A percentile compares a stretch with the other conserved stretches of the same genome.
phyloP scores from a whole-genome alignment of 164 flowering plant genomes.

The Piper betle region DNA sequence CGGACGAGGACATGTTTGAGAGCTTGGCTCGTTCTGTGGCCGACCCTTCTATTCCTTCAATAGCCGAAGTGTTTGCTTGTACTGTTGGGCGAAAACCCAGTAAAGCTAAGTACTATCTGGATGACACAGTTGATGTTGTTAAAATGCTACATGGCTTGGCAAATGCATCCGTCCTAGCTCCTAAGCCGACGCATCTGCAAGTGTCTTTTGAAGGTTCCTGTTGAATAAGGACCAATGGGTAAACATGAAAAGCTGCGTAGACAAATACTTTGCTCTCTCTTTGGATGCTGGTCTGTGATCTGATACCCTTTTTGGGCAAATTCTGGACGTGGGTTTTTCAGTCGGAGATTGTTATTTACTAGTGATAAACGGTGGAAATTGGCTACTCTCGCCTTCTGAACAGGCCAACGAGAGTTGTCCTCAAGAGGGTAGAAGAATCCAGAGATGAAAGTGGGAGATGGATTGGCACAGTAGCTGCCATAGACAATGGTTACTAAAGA shows the following conservation, averaged over 20 bases:
- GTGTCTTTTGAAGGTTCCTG: conserved; percentile 12
- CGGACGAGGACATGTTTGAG: conserved; percentile 15
- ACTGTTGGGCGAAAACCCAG: conserved; percentile 16
- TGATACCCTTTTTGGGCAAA: background rate
- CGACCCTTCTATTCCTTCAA: conserved; percentile 5
- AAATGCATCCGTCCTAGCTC: conserved; percentile 5
- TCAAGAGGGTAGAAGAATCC: no score
- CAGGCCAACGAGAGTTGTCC: no score
- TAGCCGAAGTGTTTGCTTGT: conserved; percentile 11
- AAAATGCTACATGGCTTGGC: conserved; percentile 15
- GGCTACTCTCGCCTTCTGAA: no score
- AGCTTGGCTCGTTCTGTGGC: conserved; percentile 10
- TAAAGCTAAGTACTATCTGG: conserved; percentile 14
- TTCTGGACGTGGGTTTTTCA: no score
- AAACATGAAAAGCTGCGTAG: background rate
- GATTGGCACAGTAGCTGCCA: no score
- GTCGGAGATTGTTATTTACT: no score
- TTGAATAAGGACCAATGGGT: conserved; percentile 1
- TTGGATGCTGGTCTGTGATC: background rate
- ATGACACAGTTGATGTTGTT: conserved; percentile 14
- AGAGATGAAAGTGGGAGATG: no score
- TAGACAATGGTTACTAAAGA: no score
- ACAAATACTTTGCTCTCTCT: background rate
- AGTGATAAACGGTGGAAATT: no score
- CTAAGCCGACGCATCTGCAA: conserved; percentile 6